Base-by-base conservation (phyloP, 228 moss, liverwort and hornwort genomes). In the Sphagnum magellanicum region DNA sequence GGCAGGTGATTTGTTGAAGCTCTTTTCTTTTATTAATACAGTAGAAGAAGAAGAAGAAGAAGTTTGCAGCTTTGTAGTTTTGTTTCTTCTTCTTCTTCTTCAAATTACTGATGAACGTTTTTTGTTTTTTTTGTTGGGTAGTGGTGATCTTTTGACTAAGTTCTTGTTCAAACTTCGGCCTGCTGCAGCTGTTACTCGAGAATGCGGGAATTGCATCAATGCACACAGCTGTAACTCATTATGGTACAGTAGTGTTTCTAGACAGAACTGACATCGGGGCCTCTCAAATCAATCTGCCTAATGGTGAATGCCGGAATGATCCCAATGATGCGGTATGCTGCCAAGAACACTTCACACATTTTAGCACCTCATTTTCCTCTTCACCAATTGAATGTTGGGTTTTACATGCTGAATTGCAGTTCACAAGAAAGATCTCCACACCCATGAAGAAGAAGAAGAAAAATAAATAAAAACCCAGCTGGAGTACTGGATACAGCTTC, bases 141-240 rank as follows among this genome's bases (percentile, higher is more conserved):
- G 32, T 32, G 32, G 3, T 32, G 32, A 32, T 32, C 32, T 32
- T 32, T 32, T 32, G 32, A 32, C 32, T 32, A 32, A 32, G 32
- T 32, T 32, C 32, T 32, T 32, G 3, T 32, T 32, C 3, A 32
- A 32, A 32, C 32, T 32, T 32, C 32, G 2, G 32, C 32, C 32
- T 32, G 32, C 57, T 63, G 67, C 67, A 83, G 75, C 14, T 87
- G 4, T 55, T 93, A 71, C 50, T 88, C n/a, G 68, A 75, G 14
- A 84, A 90, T 77, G 52, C 84, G 7, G 92, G 92, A 50, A 80
- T 93, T 66, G 9, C 92, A 50, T 73, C 88, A n/a, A 93, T 93
- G 90, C 92, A 90, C 72, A 78, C 88, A 10, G 78, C 76, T 52
- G 88, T 90, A 9, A 83, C 84, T 51, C 81, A 68, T 63, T 75